phyloP scores from a whole-genome alignment of 1,284 basidiomycete species.

The Sphaerobolus stellatus region DNA sequence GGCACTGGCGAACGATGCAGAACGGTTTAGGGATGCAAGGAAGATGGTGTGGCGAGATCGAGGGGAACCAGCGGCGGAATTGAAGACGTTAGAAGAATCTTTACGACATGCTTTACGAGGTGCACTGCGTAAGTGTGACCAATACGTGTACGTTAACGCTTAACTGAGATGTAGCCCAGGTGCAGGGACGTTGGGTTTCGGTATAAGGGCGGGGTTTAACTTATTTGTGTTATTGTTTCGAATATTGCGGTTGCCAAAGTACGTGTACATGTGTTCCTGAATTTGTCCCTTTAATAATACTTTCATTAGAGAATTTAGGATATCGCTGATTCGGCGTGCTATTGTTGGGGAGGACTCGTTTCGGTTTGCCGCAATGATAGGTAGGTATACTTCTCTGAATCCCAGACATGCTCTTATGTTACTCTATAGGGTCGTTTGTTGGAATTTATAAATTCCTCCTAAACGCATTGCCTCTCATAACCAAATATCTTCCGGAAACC shows the following conservation, averaged over 20 bases:
- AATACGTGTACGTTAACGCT: background rate
- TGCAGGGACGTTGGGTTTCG: slow-evolving; percentile 75
- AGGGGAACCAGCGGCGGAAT: slow-evolving; percentile 72
- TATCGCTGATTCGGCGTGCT: slow-evolving; percentile 68
- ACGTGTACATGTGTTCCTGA: slow-evolving; percentile 24
- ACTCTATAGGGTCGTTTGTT: slow-evolving; percentile 66
- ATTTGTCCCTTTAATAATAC: no score
- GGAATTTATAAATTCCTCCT: slow-evolving; percentile 80
- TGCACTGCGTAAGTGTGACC: slow-evolving; percentile 67
- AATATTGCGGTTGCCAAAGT: slow-evolving; percentile 65
- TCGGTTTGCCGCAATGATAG: slow-evolving; percentile 84
- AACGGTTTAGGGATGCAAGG: slow-evolving; percentile 63
- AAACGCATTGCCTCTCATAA: slow-evolving; percentile 55
- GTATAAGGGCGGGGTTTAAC: slow-evolving; percentile 79
- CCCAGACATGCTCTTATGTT: background rate
- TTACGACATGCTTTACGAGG: slow-evolving; percentile 73
- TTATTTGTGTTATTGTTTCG: slow-evolving; percentile 72
- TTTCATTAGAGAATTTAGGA: slow-evolving; percentile 52
- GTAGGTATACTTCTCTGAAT: slow-evolving; percentile 39
- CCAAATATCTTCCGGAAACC: slow-evolving; percentile 12
- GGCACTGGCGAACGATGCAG: slow-evolving; percentile 76
- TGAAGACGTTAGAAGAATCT: slow-evolving; percentile 68
- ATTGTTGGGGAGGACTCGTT: slow-evolving; percentile 79
- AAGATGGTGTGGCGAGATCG: slow-evolving; percentile 83
- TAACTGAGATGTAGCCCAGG: slow-evolving; percentile 44